These are phyloP conservation scores for Hericium erinaceus DNA, from an alignment of 768 basidiomycete species.

Conservation along the genomic window DNA sequence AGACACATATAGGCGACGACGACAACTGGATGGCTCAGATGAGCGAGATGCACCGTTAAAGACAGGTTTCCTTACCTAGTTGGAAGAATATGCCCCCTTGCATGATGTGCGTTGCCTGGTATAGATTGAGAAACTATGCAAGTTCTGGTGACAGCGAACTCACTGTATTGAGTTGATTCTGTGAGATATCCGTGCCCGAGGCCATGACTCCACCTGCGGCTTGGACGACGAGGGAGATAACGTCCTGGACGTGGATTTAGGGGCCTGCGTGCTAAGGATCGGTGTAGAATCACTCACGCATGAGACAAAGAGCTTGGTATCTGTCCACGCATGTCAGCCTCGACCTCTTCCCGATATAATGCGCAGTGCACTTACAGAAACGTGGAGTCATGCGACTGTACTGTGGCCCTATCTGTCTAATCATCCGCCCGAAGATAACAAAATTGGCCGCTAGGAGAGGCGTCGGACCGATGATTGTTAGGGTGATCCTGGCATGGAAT, in stretches of 20 bases:
- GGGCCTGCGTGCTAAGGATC: background rate
- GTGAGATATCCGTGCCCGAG: background rate
- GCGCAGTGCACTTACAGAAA: constrained; percentile 3
- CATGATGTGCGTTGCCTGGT: constrained; percentile 21
- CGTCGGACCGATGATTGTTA: constrained; percentile 10
- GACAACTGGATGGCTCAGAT: background rate
- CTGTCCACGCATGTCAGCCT: background rate
- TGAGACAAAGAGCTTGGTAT: constrained; percentile 8
- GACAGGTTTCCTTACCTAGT: constrained; percentile 14
- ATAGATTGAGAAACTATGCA: background rate
- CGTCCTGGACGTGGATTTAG: constrained; percentile 3
- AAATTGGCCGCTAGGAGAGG: constrained; percentile 14
- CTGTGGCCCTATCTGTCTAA: constrained; percentile 8
- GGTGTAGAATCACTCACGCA: constrained; percentile 1
- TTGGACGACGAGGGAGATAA: constrained; percentile 5
- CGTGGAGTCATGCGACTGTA: constrained; percentile 10
- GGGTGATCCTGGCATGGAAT: constrained; percentile 1
- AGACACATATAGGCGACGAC: background rate
- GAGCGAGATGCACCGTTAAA: background rate
- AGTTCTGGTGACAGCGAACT: background rate
- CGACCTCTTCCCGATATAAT: no score
- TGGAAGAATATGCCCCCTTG: constrained; percentile 22
- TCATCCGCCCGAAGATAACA: constrained; percentile 10
- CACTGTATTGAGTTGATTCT: background rate
- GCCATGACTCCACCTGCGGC: constrained; percentile 6